phyloP scores from a whole-genome alignment of 192 early-diverging fungal genomes.

The Chytriomyces sp. region DNA sequence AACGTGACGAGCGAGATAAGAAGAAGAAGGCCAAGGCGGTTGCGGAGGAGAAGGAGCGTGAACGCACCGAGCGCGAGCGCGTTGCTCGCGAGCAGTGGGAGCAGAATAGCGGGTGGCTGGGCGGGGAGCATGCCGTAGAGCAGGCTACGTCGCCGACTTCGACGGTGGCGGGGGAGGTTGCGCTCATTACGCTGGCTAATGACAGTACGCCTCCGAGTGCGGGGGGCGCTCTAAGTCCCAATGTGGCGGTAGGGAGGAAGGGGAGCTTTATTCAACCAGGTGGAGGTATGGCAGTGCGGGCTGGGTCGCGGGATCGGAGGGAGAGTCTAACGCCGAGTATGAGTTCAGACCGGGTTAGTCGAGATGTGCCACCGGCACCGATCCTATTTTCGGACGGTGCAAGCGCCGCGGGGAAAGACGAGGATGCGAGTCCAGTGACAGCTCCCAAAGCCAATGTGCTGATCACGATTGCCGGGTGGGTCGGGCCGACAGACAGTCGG shows the following conservation, averaged over 20 bases:
- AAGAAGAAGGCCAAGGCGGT: conserved; percentile 29
- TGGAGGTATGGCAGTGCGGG: too few relatives aligned
- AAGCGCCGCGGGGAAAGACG: neutral
- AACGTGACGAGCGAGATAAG: conserved; percentile 31
- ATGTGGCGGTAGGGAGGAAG: neutral
- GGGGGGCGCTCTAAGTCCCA: neutral
- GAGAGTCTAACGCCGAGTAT: neutral
- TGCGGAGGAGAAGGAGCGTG: conserved; percentile 31
- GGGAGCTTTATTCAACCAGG: neutral
- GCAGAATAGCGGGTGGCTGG: neutral
- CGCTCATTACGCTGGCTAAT: neutral
- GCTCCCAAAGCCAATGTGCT: conserved; percentile 64
- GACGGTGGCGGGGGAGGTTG: neutral
- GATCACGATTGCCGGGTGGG: conserved; percentile 85
- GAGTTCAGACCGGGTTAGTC: neutral
- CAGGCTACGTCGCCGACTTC: neutral
- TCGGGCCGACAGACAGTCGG: conserved; percentile 50
- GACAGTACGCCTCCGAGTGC: neutral
- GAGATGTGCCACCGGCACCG: neutral
- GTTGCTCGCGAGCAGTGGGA: neutral
- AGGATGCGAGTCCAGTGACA: neutral
- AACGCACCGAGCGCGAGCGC: neutral
- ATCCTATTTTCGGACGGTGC: neutral
- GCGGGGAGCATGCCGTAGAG: neutral
- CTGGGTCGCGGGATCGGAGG: neutral